These are phyloP conservation scores for Xylariaceae sp. DNA, from an alignment of 2,329 filamentous ascomycete genomes.

Conservation along the genomic window DNA sequence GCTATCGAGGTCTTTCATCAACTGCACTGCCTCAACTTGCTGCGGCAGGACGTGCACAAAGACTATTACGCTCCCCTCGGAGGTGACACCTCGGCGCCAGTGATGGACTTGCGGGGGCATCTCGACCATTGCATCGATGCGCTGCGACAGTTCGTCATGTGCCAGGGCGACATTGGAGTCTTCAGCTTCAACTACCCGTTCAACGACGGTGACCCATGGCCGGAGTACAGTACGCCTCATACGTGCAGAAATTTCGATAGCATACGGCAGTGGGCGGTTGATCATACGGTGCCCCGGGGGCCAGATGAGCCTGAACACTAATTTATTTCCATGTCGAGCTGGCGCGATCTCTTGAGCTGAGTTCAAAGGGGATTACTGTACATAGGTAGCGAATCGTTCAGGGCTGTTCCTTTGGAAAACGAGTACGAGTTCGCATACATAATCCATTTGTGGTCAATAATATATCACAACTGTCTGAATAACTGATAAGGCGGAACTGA, in stretches of 20 bases:
- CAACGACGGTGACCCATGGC: conserved; percentile 57
- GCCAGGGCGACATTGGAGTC: conserved; percentile 60
- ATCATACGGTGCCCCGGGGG: conserved; percentile 52
- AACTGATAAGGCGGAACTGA: too few species aligned
- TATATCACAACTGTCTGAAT: too few species aligned
- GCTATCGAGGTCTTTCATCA: conserved; percentile 66
- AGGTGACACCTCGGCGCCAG: conserved; percentile 55
- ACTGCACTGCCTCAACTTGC: conserved; percentile 58
- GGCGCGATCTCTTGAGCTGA: not conserved
- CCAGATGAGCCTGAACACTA: conserved; percentile 43
- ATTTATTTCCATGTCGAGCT: conserved; percentile 12
- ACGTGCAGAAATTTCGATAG: conserved; percentile 61
- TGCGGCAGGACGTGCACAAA: conserved; percentile 56
- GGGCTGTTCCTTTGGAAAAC: not conserved
- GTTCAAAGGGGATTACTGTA: not conserved
- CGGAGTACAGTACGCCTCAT: conserved; percentile 60
- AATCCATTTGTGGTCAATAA: too few species aligned
- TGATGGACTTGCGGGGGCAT: conserved; percentile 52
- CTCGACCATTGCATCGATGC: conserved; percentile 63
- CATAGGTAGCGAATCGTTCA: not conserved
- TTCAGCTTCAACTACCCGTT: conserved; percentile 61
- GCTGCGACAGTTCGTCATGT: conserved; percentile 60
- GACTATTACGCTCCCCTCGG: conserved; percentile 55
- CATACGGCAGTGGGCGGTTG: conserved; percentile 58
- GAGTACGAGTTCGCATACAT: not conserved